Evolutionary conservation across 768 basidiomycete species (phyloP), one percentile per base, ranked within the genome.

Genomic region (Leccinum aurantiacum): DNA sequence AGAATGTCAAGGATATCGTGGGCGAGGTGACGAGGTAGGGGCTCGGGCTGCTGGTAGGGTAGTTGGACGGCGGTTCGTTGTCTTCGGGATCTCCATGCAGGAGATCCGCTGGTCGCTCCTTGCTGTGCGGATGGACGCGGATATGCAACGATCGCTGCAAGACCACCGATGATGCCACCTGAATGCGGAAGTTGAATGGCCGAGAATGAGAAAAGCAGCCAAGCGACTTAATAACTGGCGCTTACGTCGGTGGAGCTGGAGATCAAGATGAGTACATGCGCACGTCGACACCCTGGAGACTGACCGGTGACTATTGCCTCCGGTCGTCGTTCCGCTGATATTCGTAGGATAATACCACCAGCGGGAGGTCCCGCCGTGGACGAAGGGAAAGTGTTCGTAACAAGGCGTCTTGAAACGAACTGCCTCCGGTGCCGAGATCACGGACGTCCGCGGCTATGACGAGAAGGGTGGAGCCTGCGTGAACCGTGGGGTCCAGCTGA

Each of bases 31-130:
- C 27, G 27, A 29, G 7, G 27, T 10, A 87, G 85, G 91, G 85
- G 91, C 63, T 91, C 87, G 0, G 90, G 90, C 35, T 80, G 81
- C 68, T 89, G 88, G 71, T 84, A 89, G 59, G 90, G 27, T 83
- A 79, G 27, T 75, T 63, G 62, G 69, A 64, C 56, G 68, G 62
- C 2, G 74, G 73, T 10, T 77, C 76, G 35, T 78, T 81, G 48
- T 84, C 84, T 27, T 83, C 86, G 84, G 8, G 8, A 50, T 79
- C 73, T 19, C 74, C 76, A 1, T 84, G 78, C 25, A 91, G 77
- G n/a, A 29, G 81, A 69, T 90, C 84, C 37, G 89, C 80, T 0
- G 86, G 84, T 3, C 82, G 82, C 65, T 87, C 82, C 63, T 85
- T 87, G 69, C 50, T 73, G 69, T 27, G 70, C 6, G 72, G 74